Base-by-base conservation (phyloP, 2,329 filamentous ascomycete genomes). In the Penicillium nordicum region DNA sequence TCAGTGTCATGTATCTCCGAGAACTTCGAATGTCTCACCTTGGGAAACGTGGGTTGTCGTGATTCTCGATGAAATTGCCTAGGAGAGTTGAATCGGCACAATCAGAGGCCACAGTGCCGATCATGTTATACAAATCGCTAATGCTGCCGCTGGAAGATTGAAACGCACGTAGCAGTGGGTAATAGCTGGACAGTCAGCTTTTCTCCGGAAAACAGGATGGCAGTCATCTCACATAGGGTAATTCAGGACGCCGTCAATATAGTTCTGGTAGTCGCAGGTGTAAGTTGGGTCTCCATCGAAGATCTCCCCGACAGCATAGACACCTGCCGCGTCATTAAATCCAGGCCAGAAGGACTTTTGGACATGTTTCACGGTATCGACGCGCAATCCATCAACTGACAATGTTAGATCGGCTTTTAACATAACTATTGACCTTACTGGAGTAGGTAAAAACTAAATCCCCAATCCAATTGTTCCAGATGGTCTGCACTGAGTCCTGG, bases 61-160 rank as follows among this genome's bases (percentile, higher is more conserved):
- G 84, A 67, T 86, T 87, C 64, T 87, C 84, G 12, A 82, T 68
- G 59, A 87, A 87, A 1, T 74, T 79, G 7, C 78, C 83, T 7
- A 84, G 72, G 6, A 79, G 72, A 1, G 77, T 74, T 0, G 79
- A 72, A 66, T 85, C 79, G 0, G 57, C 43, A 53, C 76, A 80
- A 18, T 60, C 57, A 0, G 63, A 65, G 21, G 69, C 66, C 16
- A 74, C 69, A 3, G 65, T 67, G 56, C 65, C 67, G 48, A 75
- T 70, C 66, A 70, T 73, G 44, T 69, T 62, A 42, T 69, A 69
- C 6, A 77, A 64, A 11, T 70, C 64, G 45, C 63, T 63, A 9
- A 75, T 73, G 32, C 71, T 74, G 11, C 73, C 73, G 11, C 61
- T 64, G 3, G 69, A 62, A 4, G 64, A 68, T 36, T 71, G 57